Base-by-base conservation (phyloP, 2,329 filamentous ascomycete species). In the Trichoderma arundinaceum region DNA sequence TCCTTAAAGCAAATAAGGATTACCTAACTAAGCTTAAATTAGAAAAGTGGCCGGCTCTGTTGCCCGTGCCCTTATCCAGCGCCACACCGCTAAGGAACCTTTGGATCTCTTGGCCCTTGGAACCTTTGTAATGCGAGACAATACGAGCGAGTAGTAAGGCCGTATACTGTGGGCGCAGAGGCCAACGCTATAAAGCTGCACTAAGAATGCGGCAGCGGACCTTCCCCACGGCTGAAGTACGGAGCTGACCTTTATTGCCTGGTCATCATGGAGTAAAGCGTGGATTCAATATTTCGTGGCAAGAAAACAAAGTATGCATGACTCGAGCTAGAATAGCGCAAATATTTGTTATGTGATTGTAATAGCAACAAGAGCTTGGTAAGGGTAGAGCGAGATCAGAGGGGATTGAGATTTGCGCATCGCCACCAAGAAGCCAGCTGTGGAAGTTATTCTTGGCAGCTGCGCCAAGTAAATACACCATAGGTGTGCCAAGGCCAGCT, bases 1-100 rank as follows among this genome's bases (percentile, higher is more conserved):
- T 60, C 33, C 57, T 49, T 60, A 49, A 49, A 49, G 57, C 59
- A 62, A 62, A 62, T 62, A 62, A 62, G 17, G 38, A 62, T 62
- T 7, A 17, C 1, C 13, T 17, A 22, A 41, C 59, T 62, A 62
- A 53, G 35, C 49, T 44, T 32, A 53, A 62, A 39, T 33, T 15
- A 44, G 59, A 35, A 52, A 53, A 41, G 59, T 33, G 38, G 46
- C 57, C 59, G 59, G 33, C 15, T 41, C 48, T 10, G 22, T 28
- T 28, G 22, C 22, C 22, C 13, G 6, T 53, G 59, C 28, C 46
- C 59, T 62, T 43, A 62, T 43, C 17, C 49, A 35, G 38, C 59
- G 59, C 48, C 48, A 62, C 49, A 60, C 41, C 41, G 43, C 48
- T 43, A 44, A 33, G 59, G 59, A 62, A 62, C 59, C 59, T 62